A percentile compares a stretch with the other conserved stretches of the same genome.
These are phyloP conservation scores for Paspalum notatum DNA, from an alignment of 176 grass and related monocot species.

Conservation along the genomic window DNA sequence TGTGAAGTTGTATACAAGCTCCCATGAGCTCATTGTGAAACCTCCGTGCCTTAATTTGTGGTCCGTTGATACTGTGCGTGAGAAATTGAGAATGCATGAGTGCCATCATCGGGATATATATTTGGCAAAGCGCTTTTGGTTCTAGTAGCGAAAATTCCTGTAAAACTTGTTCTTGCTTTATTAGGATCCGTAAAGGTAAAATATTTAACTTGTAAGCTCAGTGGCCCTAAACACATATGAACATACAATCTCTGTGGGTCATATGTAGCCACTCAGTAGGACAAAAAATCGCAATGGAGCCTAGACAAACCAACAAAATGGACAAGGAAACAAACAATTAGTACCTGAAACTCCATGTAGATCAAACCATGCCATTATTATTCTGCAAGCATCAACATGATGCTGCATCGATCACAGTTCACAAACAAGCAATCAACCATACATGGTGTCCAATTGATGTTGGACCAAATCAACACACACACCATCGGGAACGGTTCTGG, in stretches of 20 bases:
- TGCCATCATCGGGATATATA: no score
- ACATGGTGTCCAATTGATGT: background rate
- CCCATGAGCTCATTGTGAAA: background rate
- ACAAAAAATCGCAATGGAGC: no score
- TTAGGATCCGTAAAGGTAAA: no score
- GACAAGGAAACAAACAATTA: background rate
- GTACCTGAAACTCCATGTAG: background rate
- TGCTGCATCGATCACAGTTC: background rate
- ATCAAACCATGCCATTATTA: background rate
- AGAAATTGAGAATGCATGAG: no score
- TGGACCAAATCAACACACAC: background rate
- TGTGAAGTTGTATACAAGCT: constrained; percentile 46
- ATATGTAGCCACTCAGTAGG: no score
- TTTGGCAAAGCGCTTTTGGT: no score
- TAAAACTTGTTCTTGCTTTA: no score
- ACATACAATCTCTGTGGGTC: no score
- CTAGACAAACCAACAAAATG: no score
- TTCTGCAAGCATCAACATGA: background rate
- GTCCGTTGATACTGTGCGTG: background rate
- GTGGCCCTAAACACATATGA: no score
- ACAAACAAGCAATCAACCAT: background rate
- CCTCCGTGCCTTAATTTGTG: background rate
- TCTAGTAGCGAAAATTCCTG: no score
- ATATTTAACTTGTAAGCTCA: no score
- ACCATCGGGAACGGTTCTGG: background rate